Conservation (phyloP, 106 monocot species). For the Amphibolis antarctica region DNA sequence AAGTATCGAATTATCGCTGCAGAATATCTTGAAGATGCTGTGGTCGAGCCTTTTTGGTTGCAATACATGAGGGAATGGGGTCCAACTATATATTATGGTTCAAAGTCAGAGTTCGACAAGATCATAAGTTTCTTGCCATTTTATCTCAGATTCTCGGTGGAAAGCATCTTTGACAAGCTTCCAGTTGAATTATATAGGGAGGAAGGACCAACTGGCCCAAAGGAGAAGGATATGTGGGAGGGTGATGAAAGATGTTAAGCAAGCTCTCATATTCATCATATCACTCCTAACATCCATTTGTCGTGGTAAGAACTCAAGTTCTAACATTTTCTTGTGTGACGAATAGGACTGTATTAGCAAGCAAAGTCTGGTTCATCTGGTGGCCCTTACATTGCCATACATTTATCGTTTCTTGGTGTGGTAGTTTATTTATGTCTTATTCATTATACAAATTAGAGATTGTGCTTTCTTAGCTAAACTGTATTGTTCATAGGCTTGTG, state of each 20-base stretch:
- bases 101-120: constrained; percentile 71
- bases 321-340: too few species aligned
- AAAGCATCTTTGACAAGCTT: constrained; percentile 64
- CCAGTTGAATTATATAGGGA: constrained; percentile 80
- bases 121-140: constrained; percentile 60
- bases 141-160: constrained; percentile 51
- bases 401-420: too few species aligned
- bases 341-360: too few species aligned
- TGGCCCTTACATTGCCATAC: too few species aligned
- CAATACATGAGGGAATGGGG: constrained; percentile 99
- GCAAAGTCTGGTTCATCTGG: too few species aligned
- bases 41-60: constrained; percentile 76
- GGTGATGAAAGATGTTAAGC: constrained; percentile 81
- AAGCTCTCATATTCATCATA: background rate
- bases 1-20: constrained; percentile 66
- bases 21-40: constrained; percentile 61
- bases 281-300: background rate
- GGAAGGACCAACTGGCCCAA: constrained; percentile 93
- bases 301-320: background rate
- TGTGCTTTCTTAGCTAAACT: too few species aligned
- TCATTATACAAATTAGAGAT: too few species aligned
- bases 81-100: constrained; percentile 56
- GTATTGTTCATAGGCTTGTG: too few species aligned
- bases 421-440: too few species aligned
- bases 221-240: constrained; percentile 90